These are phyloP conservation scores for Pichia membranifaciens DNA, from an alignment of 805 yeast genomes.

Conservation along the genomic window DNA sequence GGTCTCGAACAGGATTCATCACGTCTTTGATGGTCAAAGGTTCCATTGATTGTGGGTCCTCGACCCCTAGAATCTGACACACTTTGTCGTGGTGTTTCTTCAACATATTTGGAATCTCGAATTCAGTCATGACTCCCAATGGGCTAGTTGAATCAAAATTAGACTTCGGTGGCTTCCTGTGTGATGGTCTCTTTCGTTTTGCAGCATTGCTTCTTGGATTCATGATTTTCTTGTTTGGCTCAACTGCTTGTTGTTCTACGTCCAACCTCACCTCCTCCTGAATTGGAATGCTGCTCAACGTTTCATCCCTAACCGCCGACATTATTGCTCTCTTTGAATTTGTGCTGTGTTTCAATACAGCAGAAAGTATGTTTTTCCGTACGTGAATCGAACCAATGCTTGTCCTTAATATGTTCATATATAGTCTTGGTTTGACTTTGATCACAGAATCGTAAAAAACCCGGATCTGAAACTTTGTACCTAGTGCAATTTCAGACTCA, in stretches of 20 bases:
- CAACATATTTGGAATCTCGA: slow-evolving; percentile 62
- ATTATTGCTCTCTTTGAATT: neutral
- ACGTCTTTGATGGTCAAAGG: slow-evolving; percentile 40
- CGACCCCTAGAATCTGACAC: slow-evolving; percentile 6
- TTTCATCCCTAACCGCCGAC: neutral
- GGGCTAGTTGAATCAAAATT: slow-evolving; percentile 66
- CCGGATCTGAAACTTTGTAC: too few species aligned
- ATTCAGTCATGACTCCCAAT: slow-evolving; percentile 61
- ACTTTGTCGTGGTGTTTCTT: slow-evolving; percentile 26
- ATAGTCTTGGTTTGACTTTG: too few species aligned
- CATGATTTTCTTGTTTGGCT: neutral
- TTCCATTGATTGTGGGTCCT: neutral
- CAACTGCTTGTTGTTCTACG: neutral
- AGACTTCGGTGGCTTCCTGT: slow-evolving; percentile 38
- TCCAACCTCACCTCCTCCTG: slow-evolving; percentile 4
- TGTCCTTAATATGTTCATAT: neutral
- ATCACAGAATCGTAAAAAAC: too few species aligned
- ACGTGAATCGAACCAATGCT: neutral
- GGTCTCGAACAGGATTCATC: slow-evolving; percentile 57
- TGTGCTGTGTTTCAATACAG: too few species aligned
- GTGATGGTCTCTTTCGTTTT: slow-evolving; percentile 42
- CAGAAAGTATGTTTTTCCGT: too few species aligned
- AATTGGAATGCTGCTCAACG: slow-evolving; percentile 1
- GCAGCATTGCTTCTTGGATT: slow-evolving; percentile 11
- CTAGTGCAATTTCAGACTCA: too few species aligned